Evolutionary conservation across 805 yeast genomes (phyloP), one percentile per base, ranked within the genome.

Genomic region (Clavispora asparagi): DNA sequence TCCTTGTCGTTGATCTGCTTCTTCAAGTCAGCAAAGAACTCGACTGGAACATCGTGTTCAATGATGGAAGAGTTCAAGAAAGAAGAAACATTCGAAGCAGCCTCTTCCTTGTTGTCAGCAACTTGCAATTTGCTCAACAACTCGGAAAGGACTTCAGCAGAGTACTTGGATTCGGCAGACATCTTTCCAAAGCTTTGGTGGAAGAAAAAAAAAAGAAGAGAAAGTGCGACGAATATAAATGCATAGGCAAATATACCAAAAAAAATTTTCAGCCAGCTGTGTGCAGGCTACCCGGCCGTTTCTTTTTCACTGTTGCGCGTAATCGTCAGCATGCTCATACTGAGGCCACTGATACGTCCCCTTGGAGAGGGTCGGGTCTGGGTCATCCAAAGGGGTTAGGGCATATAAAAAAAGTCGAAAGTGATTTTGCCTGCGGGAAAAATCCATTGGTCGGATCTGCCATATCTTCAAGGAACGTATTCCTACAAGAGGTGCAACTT

Each of bases 11-110:
- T 74, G 63, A 92, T 76, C 59, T 94, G 82, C 62, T 79, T 79
- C 68, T 79, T 76, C 69, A 94, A 81, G 69, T 85, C 81, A 54
- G 71, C 72, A 72, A 92, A 88, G 81, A 92, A 90, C 63, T 81
- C 83, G 64, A 76, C 83, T 64, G 99, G 98, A 58, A 90, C 94
- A 76, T 92, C 98, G 74, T 94, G 98, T 79, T 94, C 99, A 70
- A 92, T 91, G 75, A 91, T 90, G 67, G 92, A 87, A 60, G 97
- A 95, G 76, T 92, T 92, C 73, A 94, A 81, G 80, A 94, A 91
- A 53, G 94, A 80, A 57, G 98, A 82, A 63, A 94, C 87, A 68
- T 87, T 88, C 63, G 85, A 70, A 65, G 97, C 94, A 68, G 95
- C 91, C 67, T 80, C 83, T 53, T 81, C 83, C 71, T 91, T 83